phyloP scores from a whole-genome alignment of 2,329 filamentous ascomycete species.

The Beauveria caledonica region DNA sequence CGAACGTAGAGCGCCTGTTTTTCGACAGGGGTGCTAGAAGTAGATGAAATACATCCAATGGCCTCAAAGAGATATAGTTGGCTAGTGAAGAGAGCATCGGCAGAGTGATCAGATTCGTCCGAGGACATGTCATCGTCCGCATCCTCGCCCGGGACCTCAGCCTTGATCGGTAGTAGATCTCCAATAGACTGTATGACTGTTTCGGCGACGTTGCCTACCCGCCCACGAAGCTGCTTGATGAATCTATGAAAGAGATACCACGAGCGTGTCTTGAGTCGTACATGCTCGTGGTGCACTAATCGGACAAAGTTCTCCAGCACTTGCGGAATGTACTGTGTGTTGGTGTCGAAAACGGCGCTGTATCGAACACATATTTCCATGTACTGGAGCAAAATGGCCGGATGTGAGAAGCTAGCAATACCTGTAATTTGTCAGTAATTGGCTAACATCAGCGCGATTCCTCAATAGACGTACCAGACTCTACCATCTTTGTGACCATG shows the following conservation, averaged over 20 bases:
- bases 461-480: slow-evolving; percentile 58
- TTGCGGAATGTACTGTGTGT: slow-evolving; percentile 71
- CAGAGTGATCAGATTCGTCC: slow-evolving; percentile 80
- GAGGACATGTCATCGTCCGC: slow-evolving; percentile 91
- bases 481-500: slow-evolving; percentile 95
- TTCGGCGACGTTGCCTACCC: slow-evolving; percentile 83
- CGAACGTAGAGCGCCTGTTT: slow-evolving; percentile 84
- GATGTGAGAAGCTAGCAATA: slow-evolving; percentile 78
- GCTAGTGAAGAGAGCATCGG: slow-evolving; percentile 83
- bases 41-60: slow-evolving; percentile 85
- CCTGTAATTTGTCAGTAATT: slow-evolving; percentile 37
- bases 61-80: slow-evolving; percentile 94
- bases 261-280: slow-evolving; percentile 79
- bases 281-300: slow-evolving; percentile 79
- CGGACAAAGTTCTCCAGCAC: slow-evolving; percentile 88
- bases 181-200: slow-evolving; percentile 84
- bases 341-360: slow-evolving; percentile 82
- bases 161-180: slow-evolving; percentile 83
- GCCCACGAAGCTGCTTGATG: slow-evolving; percentile 74
- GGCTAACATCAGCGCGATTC: slow-evolving; percentile 16
- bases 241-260: slow-evolving; percentile 97
- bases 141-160: slow-evolving; percentile 70
- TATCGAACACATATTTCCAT: slow-evolving; percentile 99
- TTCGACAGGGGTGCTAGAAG: slow-evolving; percentile 63
- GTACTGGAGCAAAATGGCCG: slow-evolving; percentile 87